These are phyloP conservation scores for Fomitopsis serialis DNA, from an alignment of 768 basidiomycete genomes.

Conservation along the genomic window DNA sequence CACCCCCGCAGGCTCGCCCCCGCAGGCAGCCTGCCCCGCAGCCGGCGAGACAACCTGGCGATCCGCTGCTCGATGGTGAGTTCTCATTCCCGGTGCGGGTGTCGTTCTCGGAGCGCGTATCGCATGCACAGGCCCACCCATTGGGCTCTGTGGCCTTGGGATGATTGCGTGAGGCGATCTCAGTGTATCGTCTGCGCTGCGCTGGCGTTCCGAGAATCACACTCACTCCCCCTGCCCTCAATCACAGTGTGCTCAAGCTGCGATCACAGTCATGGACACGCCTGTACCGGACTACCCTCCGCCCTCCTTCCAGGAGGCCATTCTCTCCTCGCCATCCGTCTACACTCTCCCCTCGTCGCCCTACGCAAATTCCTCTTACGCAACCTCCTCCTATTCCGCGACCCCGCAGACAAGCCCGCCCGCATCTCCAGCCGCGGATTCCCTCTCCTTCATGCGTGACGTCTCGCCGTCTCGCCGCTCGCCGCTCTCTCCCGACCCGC, in stretches of 20 bases:
- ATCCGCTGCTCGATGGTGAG: slow-evolving; percentile 11
- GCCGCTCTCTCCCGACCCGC: neutral
- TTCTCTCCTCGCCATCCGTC: slow-evolving; percentile 16
- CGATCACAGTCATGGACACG: slow-evolving; percentile 13
- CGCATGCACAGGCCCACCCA: too few species aligned
- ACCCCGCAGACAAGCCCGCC: neutral
- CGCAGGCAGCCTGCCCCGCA: slow-evolving; percentile 12
- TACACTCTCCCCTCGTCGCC: slow-evolving; percentile 6
- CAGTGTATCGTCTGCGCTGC: too few species aligned
- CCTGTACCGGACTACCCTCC: slow-evolving; percentile 61
- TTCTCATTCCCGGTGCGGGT: too few species aligned
- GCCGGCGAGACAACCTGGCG: neutral
- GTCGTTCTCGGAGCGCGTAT: too few species aligned
- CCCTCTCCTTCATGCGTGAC: neutral
- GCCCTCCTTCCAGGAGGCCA: slow-evolving; percentile 72
- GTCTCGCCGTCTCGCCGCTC: neutral
- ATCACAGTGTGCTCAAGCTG: too few species aligned
- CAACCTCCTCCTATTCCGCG: neutral
- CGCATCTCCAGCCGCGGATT: neutral
- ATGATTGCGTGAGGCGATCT: too few species aligned
- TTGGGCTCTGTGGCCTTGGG: too few species aligned
- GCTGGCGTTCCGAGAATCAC: too few species aligned
- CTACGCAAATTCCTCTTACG: neutral
- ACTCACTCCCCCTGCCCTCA: too few species aligned
- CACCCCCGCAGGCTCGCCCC: slow-evolving; percentile 3